These are phyloP conservation scores for Durotheca rogersii DNA, from an alignment of 495 filamentous ascomycete genomes.

Conservation along the genomic window DNA sequence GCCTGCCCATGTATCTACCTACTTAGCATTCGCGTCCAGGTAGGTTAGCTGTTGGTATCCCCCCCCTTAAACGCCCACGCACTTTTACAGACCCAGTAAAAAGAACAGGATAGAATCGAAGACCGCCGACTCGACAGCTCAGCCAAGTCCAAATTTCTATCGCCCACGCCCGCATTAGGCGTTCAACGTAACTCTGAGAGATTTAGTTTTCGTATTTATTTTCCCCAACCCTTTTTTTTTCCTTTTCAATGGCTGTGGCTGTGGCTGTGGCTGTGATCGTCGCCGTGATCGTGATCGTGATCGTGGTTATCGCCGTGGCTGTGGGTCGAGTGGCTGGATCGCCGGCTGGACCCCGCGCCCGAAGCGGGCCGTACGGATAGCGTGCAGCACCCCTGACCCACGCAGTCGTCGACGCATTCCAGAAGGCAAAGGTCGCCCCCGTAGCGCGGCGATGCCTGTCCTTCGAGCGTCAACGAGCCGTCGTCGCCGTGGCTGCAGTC, in stretches of 20 bases:
- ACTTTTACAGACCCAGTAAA: conserved; percentile 4
- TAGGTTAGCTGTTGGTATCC: background rate
- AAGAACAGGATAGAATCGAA: conserved; percentile 15
- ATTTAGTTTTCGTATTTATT: no score
- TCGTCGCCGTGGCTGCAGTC: conserved; percentile 41
- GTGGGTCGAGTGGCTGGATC: conserved; percentile 28
- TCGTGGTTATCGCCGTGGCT: conserved; percentile 15
- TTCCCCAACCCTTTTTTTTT: no score
- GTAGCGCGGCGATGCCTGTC: conserved; percentile 47
- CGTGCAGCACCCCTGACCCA: conserved; percentile 69
- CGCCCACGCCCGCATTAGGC: background rate
- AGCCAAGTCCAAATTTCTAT: background rate
- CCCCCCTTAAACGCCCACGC: background rate
- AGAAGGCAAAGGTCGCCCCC: conserved; percentile 68
- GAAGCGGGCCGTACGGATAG: conserved; percentile 26
- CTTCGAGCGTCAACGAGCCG: conserved; percentile 39
- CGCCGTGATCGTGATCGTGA: conserved; percentile 20
- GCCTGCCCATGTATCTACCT: no score
- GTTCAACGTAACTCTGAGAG: no score
- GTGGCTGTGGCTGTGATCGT: conserved; percentile 21
- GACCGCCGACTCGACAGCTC: background rate
- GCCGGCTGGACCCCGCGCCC: conserved; percentile 29
- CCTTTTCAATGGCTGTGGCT: conserved; percentile 9
- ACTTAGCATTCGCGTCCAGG: no score
- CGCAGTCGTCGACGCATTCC: conserved; percentile 84